Conservation (phyloP, 2,329 filamentous ascomycete genomes). For the Cucurbitaria berberidis region DNA sequence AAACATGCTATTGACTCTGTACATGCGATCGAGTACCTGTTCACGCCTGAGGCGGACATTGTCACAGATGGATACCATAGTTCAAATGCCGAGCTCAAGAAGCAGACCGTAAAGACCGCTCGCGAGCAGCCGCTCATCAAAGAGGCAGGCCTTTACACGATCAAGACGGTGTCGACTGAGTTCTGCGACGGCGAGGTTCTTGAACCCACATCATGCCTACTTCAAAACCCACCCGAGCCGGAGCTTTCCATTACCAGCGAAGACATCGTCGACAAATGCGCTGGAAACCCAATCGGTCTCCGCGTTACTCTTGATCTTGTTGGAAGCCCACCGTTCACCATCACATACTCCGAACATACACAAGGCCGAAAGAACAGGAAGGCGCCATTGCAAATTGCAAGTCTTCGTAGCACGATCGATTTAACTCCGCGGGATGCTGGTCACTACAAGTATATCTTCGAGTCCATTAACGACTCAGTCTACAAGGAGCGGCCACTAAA, state of each 20-base stretch:
- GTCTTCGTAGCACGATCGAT: constrained; percentile 82
- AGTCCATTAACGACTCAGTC: constrained; percentile 78
- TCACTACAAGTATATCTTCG: constrained; percentile 85
- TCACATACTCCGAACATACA: constrained; percentile 76
- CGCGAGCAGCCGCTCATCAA: constrained; percentile 71
- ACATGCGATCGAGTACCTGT: constrained; percentile 80
- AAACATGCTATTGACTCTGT: constrained; percentile 65
- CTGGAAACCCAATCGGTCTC: constrained; percentile 89
- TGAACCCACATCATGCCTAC: constrained; percentile 90
- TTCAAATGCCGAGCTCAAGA: constrained; percentile 62
- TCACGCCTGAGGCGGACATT: constrained; percentile 75
- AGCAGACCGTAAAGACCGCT: constrained; percentile 66
- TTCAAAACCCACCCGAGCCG: constrained; percentile 90
- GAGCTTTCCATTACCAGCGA: constrained; percentile 75
- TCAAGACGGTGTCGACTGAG: constrained; percentile 79
- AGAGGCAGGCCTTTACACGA: constrained; percentile 82
- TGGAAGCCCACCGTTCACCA: constrained; percentile 88
- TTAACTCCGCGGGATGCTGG: constrained; percentile 82
- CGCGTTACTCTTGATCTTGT: constrained; percentile 87
- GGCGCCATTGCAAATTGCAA: constrained; percentile 62
- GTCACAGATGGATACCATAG: constrained; percentile 71
- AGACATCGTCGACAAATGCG: constrained; percentile 92
- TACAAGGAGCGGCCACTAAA: constrained; percentile 65
- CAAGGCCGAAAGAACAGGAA: constrained; percentile 60
- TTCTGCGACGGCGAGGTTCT: constrained; percentile 87